Percentiles rank a stretch among this genome's conserved stretches.
Evolutionary conservation across 768 basidiomycete species (phyloP).

Genomic region (Tulasnella sp.): DNA sequence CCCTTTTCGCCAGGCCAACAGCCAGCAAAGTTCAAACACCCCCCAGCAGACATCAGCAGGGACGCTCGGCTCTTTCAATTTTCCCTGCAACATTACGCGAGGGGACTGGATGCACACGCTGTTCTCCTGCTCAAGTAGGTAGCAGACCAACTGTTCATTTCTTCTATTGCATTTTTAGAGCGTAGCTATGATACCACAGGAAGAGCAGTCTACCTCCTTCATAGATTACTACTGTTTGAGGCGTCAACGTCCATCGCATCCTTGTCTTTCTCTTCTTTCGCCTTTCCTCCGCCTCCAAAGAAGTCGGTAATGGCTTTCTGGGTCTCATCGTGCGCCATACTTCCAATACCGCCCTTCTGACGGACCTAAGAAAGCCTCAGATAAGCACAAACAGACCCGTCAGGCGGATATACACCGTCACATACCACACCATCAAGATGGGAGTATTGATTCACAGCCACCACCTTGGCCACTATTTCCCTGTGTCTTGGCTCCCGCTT

Average conservation of each 20-base stretch:
- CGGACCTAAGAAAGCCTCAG: slow-evolving; percentile 32
- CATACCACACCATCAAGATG: slow-evolving; percentile 29
- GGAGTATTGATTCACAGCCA: slow-evolving; percentile 20
- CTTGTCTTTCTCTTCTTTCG: neutral
- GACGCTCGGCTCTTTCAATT: too few species aligned
- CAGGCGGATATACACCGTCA: neutral
- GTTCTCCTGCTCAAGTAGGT: neutral
- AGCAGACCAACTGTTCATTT: neutral
- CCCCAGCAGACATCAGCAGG: too few species aligned
- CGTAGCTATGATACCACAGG: neutral
- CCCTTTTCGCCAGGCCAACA: neutral
- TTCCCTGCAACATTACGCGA: neutral
- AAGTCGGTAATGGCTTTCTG: slow-evolving; percentile 42
- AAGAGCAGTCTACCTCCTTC: neutral
- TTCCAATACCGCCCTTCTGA: slow-evolving; percentile 43
- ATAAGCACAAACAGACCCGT: neutral
- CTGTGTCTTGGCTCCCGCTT: neutral
- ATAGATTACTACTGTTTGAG: neutral
- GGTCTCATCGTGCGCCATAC: slow-evolving; percentile 39
- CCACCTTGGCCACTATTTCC: slow-evolving; percentile 23
- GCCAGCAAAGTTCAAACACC: too few species aligned
- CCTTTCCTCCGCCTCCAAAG: slow-evolving; percentile 38
- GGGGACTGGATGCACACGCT: neutral
- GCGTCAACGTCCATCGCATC: neutral
- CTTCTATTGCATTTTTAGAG: neutral